Conservation (phyloP, 805 yeast species). For the Kazachstania taianensis region DNA sequence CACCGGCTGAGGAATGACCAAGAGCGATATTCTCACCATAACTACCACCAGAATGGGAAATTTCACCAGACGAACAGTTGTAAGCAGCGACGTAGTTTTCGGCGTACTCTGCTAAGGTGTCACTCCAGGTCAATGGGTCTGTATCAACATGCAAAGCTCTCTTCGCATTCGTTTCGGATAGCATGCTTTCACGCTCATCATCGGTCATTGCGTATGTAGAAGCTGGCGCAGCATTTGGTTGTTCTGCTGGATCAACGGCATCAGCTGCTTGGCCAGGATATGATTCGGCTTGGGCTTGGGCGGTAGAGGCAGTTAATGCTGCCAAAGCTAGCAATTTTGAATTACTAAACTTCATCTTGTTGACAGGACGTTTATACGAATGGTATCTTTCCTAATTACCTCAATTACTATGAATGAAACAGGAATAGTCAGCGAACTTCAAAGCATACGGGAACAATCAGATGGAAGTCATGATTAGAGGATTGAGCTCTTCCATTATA, state of each 20-base stretch:
- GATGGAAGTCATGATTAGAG: no score
- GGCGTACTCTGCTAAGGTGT: constrained; percentile 38
- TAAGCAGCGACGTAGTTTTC: constrained; percentile 38
- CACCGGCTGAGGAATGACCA: constrained; percentile 38
- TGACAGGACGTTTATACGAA: neutral
- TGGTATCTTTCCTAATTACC: neutral
- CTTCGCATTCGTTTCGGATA: constrained; percentile 28
- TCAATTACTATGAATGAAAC: no score
- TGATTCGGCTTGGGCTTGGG: neutral
- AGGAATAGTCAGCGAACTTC: no score
- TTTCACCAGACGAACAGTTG: constrained; percentile 41
- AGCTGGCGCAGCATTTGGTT: neutral
- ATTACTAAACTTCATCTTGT: neutral
- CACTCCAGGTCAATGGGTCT: constrained; percentile 40
- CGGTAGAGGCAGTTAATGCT: neutral
- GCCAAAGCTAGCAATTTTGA: neutral
- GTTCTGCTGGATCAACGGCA: constrained; percentile 1
- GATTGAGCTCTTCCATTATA: no score
- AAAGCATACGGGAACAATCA: no score
- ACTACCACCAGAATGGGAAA: constrained; percentile 43
- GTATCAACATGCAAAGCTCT: constrained; percentile 31
- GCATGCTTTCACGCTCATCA: neutral
- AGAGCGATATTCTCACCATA: constrained; percentile 75
- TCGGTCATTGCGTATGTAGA: constrained; percentile 1
- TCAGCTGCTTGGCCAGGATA: constrained; percentile 1